These are phyloP conservation scores for Euphorbia schlechtendalii DNA, from an alignment of 441 rosid species.

Conservation along the genomic window DNA sequence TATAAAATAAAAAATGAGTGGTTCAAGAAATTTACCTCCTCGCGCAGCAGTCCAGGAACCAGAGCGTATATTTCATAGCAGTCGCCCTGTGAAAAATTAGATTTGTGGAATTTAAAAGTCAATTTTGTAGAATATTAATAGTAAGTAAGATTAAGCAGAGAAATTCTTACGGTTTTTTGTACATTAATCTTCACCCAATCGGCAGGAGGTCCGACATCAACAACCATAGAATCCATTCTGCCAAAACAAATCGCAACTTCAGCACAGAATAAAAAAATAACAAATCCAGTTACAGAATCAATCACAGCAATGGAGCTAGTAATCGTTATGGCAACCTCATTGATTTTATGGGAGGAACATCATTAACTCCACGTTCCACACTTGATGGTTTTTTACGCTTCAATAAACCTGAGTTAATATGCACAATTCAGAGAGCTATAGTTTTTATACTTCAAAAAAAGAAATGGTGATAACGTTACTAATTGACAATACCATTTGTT, in stretches of 20 bases:
- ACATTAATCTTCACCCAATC: slow-evolving; percentile 75
- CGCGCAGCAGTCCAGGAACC: slow-evolving; percentile 68
- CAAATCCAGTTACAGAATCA: neutral
- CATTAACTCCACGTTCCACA: slow-evolving; percentile 31
- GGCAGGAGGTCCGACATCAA: slow-evolving; percentile 63
- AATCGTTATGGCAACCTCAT: slow-evolving; percentile 38
- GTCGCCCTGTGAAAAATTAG: slow-evolving; percentile 30
- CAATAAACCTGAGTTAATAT: slow-evolving; percentile 35
- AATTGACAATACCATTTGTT: slow-evolving; percentile 31
- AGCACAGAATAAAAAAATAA: slow-evolving; percentile 14
- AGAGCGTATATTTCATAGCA: slow-evolving; percentile 65
- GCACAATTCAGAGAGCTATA: slow-evolving; percentile 17
- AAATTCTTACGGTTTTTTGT: slow-evolving; percentile 46
- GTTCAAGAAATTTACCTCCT: slow-evolving; percentile 36
- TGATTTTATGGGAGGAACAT: slow-evolving; percentile 31
- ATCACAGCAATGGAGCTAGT: slow-evolving; percentile 7
- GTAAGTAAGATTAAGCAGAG: too few species aligned
- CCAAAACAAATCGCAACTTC: slow-evolving; percentile 18
- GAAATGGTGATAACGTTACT: slow-evolving; percentile 10
- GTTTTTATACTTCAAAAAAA: slow-evolving; percentile 3
- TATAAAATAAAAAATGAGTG: neutral
- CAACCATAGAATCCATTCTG: slow-evolving; percentile 39
- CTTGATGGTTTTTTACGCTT: slow-evolving; percentile 49
- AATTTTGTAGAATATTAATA: neutral
- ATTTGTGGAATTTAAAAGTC: too few species aligned